Conservation (phyloP, 441 rosid genomes). For the Populus hybrid region DNA sequence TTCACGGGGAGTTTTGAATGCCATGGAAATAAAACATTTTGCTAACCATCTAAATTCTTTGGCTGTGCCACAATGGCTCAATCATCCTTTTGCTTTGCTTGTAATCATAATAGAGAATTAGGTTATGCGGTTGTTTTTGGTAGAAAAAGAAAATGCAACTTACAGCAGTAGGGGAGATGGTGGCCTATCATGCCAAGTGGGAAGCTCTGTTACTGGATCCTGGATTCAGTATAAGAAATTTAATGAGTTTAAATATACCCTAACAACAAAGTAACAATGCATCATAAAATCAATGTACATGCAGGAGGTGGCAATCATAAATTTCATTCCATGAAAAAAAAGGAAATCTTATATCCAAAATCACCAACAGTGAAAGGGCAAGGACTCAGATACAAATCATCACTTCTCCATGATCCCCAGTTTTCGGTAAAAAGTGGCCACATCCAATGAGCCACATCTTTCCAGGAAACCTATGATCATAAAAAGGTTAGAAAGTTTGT, state of each 20-base stretch:
- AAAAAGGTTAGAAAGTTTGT: not conserved
- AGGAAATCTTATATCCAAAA: conserved; percentile 14
- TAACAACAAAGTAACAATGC: not conserved
- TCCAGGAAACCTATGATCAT: conserved; percentile 67
- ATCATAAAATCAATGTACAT: conserved; percentile 5
- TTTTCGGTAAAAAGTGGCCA: conserved; percentile 87
- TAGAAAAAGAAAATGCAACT: conserved; percentile 27
- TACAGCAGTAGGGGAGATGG: conserved; percentile 72
- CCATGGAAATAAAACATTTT: not conserved
- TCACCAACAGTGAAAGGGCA: conserved; percentile 76
- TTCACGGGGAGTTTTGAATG: not conserved
- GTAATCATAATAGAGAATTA: not conserved
- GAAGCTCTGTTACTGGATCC: conserved; percentile 95
- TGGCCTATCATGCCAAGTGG: conserved; percentile 62
- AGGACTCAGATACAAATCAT: conserved; percentile 71
- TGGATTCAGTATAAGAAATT: conserved; percentile 32
- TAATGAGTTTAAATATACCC: conserved; percentile 2
- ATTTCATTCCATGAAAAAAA: conserved; percentile 7
- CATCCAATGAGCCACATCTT: conserved; percentile 94
- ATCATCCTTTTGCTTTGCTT: not conserved
- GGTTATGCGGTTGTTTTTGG: not conserved
- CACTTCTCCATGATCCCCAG: conserved; percentile 88
- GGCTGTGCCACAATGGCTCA: not conserved
- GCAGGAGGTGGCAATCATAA: conserved; percentile 1
- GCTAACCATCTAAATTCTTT: not conserved